Evolutionary conservation across 805 yeast species (phyloP).

Genomic region (Hanseniaspora jakobsenii): DNA sequence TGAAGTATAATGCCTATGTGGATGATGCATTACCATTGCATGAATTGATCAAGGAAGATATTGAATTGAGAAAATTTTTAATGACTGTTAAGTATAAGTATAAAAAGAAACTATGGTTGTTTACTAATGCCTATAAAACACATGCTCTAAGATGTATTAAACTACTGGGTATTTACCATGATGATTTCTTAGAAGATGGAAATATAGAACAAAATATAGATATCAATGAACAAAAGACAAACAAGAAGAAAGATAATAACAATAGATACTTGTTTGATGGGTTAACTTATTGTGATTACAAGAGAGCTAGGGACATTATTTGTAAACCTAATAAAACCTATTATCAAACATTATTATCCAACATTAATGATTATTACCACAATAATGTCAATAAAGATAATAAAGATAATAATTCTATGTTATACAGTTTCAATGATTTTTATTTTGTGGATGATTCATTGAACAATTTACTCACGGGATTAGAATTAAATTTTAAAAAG

Average conservation of each 20-base stretch:
- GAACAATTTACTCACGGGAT: conserved; percentile 64
- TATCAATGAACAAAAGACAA: too few species aligned
- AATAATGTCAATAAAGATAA: too few species aligned
- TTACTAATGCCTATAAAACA: conserved; percentile 86
- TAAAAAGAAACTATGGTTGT: conserved; percentile 69
- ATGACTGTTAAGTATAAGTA: conserved; percentile 30
- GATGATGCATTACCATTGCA: conserved; percentile 89
- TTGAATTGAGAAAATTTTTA: conserved; percentile 41
- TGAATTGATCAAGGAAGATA: conserved; percentile 55
- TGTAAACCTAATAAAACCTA: conserved; percentile 81
- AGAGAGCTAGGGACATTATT: conserved; percentile 45
- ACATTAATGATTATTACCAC: too few species aligned
- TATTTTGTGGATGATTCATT: conserved; percentile 84
- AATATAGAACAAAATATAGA: too few species aligned
- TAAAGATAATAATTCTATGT: conserved; percentile 28
- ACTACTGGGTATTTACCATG: conserved; percentile 65
- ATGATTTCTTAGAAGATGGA: too few species aligned
- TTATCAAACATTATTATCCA: too few species aligned
- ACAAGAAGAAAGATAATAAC: too few species aligned
- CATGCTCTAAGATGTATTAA: conserved; percentile 76
- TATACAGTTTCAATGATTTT: conserved; percentile 36
- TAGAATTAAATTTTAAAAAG: conserved; percentile 55
- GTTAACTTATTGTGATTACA: conserved; percentile 80
- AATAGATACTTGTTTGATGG: conserved; percentile 96
- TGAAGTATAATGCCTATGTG: conserved; percentile 76